Evolutionary conservation across 495 filamentous ascomycete genomes (phyloP).

Genomic region (Opeltia flavorubescens): DNA sequence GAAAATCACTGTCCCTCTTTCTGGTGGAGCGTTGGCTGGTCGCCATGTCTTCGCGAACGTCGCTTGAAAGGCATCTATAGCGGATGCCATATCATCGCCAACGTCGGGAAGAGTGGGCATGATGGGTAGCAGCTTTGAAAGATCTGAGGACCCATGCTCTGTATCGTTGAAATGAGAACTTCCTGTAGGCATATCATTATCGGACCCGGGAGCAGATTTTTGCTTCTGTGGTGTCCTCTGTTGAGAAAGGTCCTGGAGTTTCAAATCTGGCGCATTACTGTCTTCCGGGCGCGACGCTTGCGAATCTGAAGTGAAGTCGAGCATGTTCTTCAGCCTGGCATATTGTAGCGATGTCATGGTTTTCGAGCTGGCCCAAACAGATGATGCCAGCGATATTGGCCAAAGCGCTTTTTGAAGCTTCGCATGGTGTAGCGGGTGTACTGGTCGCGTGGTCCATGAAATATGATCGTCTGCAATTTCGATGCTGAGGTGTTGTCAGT

Average conservation of each 20-base stretch:
- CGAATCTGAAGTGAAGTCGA: conserved; percentile 6
- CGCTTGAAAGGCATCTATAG: conserved; percentile 32
- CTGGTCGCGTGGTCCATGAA: conserved; percentile 33
- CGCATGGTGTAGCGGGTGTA: conserved; percentile 24
- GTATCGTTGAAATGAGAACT: background rate
- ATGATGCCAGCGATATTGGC: conserved; percentile 25
- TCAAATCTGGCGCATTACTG: background rate
- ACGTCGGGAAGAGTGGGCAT: background rate
- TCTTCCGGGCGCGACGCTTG: background rate
- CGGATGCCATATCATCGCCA: conserved; percentile 4
- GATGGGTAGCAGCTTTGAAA: background rate
- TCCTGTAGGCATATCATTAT: background rate
- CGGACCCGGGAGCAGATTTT: conserved; percentile 8
- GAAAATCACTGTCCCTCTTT: conserved; percentile 49
- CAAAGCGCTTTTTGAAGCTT: conserved; percentile 25
- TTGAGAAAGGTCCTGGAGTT: background rate
- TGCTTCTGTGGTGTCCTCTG: conserved; percentile 5
- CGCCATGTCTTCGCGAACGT: conserved; percentile 34
- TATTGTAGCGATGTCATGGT: conserved; percentile 16
- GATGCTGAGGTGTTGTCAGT: conserved; percentile 25
- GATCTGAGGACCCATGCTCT: conserved; percentile 3
- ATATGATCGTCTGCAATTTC: conserved; percentile 39
- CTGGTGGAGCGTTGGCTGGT: conserved; percentile 29
- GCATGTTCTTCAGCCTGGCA: conserved; percentile 15
- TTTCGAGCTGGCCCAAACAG: conserved; percentile 22